Evolutionary conservation across 768 basidiomycete species (phyloP).

Genomic region (Kwoniella botswanensis): DNA sequence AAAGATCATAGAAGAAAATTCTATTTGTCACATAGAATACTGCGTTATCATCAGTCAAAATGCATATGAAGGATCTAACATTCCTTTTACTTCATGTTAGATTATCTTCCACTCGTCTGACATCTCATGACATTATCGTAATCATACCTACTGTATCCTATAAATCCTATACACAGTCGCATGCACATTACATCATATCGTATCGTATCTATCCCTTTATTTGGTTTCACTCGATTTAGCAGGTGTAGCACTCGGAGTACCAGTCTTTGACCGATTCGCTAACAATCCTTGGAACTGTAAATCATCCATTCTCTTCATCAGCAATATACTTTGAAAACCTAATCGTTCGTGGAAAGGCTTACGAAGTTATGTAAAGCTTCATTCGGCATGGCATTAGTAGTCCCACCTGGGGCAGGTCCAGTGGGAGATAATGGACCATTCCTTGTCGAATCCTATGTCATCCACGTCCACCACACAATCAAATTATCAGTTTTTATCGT

Average conservation of each 20-base stretch:
- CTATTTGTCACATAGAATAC: no score
- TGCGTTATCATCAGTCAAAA: no score
- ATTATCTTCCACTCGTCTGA: no score
- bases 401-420: slow-evolving; percentile 8
- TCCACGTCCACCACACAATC: no score
- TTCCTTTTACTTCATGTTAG: no score
- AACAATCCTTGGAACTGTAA: slow-evolving; percentile 32
- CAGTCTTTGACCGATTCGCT: slow-evolving; percentile 21
- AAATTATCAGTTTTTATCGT: neutral
- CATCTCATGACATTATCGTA: no score
- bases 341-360: neutral
- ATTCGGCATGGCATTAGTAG: slow-evolving; percentile 43
- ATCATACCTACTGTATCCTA: no score
- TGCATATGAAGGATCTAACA: no score
- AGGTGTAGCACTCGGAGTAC: slow-evolving; percentile 12
- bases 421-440: slow-evolving; percentile 37
- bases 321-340: neutral
- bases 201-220: neutral
- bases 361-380: slow-evolving; percentile 57
- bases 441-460: slow-evolving; percentile 36
- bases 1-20: no score
- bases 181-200: neutral
- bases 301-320: neutral
- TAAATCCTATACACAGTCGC: no score
- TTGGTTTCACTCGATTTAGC: slow-evolving; percentile 2